Evolutionary conservation across 192 early-diverging fungal genomes (phyloP).

Genomic region (Gonapodya sp.): DNA sequence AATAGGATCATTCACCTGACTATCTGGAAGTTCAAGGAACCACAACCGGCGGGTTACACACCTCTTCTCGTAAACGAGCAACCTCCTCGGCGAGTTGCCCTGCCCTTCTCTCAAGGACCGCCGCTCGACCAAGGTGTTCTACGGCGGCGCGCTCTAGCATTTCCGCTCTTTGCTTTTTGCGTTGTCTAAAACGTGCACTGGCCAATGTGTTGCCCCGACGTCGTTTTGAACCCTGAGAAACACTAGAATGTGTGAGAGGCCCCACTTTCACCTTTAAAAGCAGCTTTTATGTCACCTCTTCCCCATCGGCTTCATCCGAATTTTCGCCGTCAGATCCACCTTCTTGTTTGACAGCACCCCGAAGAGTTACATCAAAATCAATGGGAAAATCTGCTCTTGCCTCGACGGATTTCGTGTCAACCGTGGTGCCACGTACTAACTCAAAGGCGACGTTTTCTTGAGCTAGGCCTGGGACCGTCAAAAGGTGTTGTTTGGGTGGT

Average conservation of each 20-base stretch:
- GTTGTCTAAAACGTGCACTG: not conserved
- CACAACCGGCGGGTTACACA: too few species aligned
- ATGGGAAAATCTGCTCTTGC: not conserved
- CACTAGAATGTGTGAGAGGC: too few species aligned
- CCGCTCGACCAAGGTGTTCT: not conserved
- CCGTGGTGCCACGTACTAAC: not conserved
- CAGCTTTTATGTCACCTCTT: not conserved
- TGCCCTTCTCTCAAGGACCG: not conserved
- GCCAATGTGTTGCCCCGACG: not conserved
- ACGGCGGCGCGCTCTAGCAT: not conserved
- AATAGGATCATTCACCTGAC: too few species aligned
- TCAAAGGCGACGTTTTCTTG: not conserved
- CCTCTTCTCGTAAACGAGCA: not conserved
- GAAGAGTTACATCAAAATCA: not conserved
- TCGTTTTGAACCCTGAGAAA: not conserved
- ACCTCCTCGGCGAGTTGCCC: not conserved
- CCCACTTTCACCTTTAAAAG: too few species aligned
- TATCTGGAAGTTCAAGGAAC: too few species aligned
- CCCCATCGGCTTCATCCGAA: not conserved
- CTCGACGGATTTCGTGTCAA: not conserved
- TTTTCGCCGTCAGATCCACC: not conserved
- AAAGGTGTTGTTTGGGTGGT: not conserved
- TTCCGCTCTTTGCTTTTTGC: not conserved
- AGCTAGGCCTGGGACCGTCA: not conserved
- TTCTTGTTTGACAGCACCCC: not conserved